Conservation (phyloP, 805 yeast genomes). For the Candida bentonensis region DNA sequence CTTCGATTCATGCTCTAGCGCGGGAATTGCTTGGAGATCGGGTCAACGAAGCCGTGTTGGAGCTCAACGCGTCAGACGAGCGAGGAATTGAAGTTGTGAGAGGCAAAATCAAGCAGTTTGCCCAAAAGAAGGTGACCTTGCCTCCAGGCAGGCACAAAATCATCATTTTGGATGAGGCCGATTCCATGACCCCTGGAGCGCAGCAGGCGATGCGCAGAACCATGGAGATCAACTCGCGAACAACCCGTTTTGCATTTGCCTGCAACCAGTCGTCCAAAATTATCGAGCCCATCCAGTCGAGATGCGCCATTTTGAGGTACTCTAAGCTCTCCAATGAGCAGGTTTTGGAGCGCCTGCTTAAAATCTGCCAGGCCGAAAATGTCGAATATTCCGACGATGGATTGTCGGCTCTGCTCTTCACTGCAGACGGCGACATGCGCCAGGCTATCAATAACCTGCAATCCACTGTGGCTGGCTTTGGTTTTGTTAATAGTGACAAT, state of each 20-base stretch:
- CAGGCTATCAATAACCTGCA: constrained; percentile 93
- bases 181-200: constrained; percentile 93
- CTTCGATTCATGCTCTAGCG: constrained; percentile 84
- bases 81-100: constrained; percentile 96
- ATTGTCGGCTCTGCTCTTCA: constrained; percentile 77
- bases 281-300: constrained; percentile 89
- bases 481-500: constrained; percentile 76
- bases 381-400: constrained; percentile 82
- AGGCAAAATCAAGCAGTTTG: constrained; percentile 86
- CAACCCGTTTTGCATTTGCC: constrained; percentile 97
- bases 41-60: constrained; percentile 72
- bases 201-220: constrained; percentile 90
- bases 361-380: constrained; percentile 53
- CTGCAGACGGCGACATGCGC: constrained; percentile 98
- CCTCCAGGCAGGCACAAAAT: constrained; percentile 89
- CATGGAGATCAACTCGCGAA: constrained; percentile 89
- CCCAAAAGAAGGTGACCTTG: constrained; percentile 78
- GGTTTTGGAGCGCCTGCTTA: constrained; percentile 60
- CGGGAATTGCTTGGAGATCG: constrained; percentile 62
- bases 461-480: constrained; percentile 88
- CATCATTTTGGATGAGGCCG: constrained; percentile 88
- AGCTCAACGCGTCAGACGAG: constrained; percentile 92
- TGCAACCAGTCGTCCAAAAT: constrained; percentile 91
- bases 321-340: constrained; percentile 73
- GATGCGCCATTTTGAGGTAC: constrained; percentile 89